These are phyloP conservation scores for Pichia eremophila DNA, from an alignment of 805 yeast genomes.

Conservation along the genomic window DNA sequence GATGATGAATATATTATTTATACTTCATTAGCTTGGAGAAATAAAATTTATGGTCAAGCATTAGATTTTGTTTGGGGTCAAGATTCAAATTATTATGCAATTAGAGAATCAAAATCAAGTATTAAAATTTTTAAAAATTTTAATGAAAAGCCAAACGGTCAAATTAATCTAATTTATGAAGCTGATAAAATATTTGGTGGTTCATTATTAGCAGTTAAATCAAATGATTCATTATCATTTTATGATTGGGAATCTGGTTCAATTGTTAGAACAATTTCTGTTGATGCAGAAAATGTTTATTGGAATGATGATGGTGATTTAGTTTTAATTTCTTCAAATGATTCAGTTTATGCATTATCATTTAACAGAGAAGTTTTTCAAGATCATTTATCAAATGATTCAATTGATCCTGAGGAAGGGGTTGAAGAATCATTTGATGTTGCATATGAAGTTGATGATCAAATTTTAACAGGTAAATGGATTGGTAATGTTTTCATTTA, in stretches of 20 bases:
- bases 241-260: constrained; percentile 90
- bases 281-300: constrained; percentile 69
- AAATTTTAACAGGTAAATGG: constrained; percentile 85
- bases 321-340: constrained; percentile 62
- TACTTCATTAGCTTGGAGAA: constrained; percentile 97
- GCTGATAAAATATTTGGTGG: constrained; percentile 85
- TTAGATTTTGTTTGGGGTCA: constrained; percentile 91
- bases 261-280: constrained; percentile 82
- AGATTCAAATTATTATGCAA: constrained; percentile 80
- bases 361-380: constrained; percentile 61
- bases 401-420: constrained; percentile 73
- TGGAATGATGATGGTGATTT: constrained; percentile 95
- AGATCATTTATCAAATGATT: constrained; percentile 49
- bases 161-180: constrained; percentile 56
- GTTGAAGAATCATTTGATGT: constrained; percentile 82
- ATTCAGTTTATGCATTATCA: constrained; percentile 68
- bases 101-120: constrained; percentile 56
- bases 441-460: constrained; percentile 70
- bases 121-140: constrained; percentile 77
- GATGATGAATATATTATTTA: constrained; percentile 96
- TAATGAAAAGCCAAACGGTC: constrained; percentile 60
- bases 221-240: constrained; percentile 77
- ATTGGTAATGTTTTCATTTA: constrained; percentile 95
- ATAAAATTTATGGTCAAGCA: constrained; percentile 85
- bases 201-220: constrained; percentile 74